Evolutionary conservation across 306 rosid species (phyloP).

Genomic region (Lathyrus sativus): DNA sequence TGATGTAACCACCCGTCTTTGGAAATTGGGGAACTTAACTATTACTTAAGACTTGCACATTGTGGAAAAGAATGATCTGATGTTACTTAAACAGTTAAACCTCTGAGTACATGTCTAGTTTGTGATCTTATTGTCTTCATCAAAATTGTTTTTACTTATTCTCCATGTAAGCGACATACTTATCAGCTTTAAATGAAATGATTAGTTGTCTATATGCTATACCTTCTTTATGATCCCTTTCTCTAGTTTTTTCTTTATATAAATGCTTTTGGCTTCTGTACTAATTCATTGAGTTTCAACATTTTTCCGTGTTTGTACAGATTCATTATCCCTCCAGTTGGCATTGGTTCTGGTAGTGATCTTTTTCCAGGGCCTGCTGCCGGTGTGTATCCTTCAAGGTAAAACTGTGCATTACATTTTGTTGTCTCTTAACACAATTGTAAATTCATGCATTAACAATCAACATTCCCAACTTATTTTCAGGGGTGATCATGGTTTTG

Average conservation of each 20-base stretch:
- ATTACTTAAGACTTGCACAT: not conserved
- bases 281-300: constrained; percentile 6
- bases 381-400: constrained; percentile 74
- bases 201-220: constrained; percentile 24
- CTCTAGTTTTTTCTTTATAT: too few relatives aligned
- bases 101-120: not conserved
- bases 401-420: constrained; percentile 30
- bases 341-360: constrained; percentile 59
- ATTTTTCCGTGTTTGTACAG: constrained; percentile 44
- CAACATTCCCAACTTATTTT: constrained; percentile 23
- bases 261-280: not conserved
- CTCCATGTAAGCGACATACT: constrained; percentile 14
- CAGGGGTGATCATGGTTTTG: constrained; percentile 60
- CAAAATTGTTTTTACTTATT: not conserved
- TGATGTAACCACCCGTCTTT: not conserved
- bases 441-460: not conserved
- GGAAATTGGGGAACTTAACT: not conserved
- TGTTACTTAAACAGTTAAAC: constrained; percentile 20
- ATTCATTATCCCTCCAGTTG: constrained; percentile 56
- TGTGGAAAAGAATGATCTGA: not conserved
- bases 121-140: not conserved
- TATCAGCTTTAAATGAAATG: not conserved
- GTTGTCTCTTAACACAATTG: not conserved
- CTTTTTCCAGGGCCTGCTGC: constrained; percentile 80
- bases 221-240: too few relatives aligned